Evolutionary conservation across 768 basidiomycete genomes (phyloP).

Genomic region (Mycena haematopus): DNA sequence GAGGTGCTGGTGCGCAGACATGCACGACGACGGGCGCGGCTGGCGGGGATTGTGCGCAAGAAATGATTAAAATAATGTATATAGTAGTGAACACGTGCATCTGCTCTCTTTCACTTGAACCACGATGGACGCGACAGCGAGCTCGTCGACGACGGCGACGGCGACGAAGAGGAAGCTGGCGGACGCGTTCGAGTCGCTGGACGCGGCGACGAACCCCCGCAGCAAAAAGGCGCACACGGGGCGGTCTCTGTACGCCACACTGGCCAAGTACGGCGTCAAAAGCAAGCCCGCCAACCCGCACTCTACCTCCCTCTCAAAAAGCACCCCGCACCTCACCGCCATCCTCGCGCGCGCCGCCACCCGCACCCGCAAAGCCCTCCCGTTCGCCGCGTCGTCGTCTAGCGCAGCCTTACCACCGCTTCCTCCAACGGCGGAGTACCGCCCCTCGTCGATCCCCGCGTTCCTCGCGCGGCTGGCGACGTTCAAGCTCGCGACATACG

Average conservation of each 20-base stretch:
- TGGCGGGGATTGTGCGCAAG: constrained; percentile 35
- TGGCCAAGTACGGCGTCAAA: constrained; percentile 79
- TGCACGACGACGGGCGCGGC: constrained; percentile 38
- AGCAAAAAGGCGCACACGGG: constrained; percentile 55
- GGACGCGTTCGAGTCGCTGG: constrained; percentile 77
- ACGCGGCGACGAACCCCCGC: constrained; percentile 66
- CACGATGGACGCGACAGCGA: no score
- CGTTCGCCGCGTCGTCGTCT: constrained; percentile 44
- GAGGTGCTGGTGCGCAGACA: constrained; percentile 39
- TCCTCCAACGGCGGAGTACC: constrained; percentile 62
- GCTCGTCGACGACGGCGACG: neutral
- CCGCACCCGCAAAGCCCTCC: constrained; percentile 56
- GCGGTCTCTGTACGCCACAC: constrained; percentile 75
- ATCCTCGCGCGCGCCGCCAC: constrained; percentile 39
- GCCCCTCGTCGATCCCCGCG: constrained; percentile 77
- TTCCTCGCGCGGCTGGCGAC: constrained; percentile 78
- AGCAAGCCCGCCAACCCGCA: constrained; percentile 49
- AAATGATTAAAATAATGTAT: neutral
- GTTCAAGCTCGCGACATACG: constrained; percentile 80
- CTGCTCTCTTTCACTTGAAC: no score
- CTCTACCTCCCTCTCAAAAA: constrained; percentile 50
- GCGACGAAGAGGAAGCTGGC: constrained; percentile 78
- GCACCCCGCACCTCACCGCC: constrained; percentile 62
- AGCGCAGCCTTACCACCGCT: constrained; percentile 41
- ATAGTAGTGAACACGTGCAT: neutral